Conservation (phyloP, 345 rosid species). For the Hypericum androsaemum region DNA sequence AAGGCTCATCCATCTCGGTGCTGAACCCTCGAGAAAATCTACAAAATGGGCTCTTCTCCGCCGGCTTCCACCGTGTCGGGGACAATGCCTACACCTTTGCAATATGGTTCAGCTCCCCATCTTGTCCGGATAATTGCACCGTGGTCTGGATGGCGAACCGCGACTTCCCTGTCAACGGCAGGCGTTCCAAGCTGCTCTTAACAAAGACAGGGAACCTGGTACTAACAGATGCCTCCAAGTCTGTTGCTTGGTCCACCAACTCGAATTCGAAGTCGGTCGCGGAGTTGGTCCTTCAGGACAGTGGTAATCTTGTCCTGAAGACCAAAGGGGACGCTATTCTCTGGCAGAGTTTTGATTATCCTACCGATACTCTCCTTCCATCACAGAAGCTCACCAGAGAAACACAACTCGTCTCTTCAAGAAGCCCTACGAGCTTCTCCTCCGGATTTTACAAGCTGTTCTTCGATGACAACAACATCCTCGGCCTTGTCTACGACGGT, state of each 20-base stretch:
- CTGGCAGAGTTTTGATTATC: neutral
- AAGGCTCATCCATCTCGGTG: constrained; percentile 1
- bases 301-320: neutral
- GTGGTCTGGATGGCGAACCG: constrained; percentile 1
- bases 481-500: neutral
- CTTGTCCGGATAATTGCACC: neutral
- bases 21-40: neutral
- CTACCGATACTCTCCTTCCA: neutral
- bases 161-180: neutral
- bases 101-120: neutral
- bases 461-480: neutral
- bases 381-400: neutral
- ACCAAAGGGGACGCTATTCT: neutral
- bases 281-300: neutral
- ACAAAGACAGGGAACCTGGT: neutral
- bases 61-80: neutral
- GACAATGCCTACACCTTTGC: neutral
- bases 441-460: neutral
- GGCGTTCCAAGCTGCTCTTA: neutral
- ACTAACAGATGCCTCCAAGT: neutral
- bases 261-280: neutral
- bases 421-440: neutral
- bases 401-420: neutral
- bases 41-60: neutral
- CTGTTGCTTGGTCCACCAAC: neutral